Base-by-base conservation (phyloP, 257 asterid species). In the Paulownia fortunei region DNA sequence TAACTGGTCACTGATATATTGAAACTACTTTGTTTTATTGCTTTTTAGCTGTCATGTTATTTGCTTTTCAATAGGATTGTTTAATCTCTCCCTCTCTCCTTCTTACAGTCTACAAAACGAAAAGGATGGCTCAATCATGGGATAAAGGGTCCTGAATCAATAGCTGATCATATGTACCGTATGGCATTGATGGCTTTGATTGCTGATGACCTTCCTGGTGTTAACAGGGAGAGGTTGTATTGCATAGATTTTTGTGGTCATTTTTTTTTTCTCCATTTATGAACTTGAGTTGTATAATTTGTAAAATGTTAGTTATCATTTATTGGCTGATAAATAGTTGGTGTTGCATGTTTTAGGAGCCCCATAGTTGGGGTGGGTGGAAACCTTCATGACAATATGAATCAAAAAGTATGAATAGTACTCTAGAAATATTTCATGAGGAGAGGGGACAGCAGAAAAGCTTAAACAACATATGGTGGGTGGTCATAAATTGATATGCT, bases 181-280 rank as follows among this genome's bases (percentile, higher is more conserved):
- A 95, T 93, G 99, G 82, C 99, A 59, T 66, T 95, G 93, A 95
- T 93, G 99, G 91, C 99, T 75, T 87, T 95, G 86, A 93, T 95
- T 81, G 96, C 85, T 76, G 86, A 87, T 47, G 98, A 91, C 76
- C 82, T 87, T 82, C 97, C 97, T 44, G 97, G 94, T 44, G 89
- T 95, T 72, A 85, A 95, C 80, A 89, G 98, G 87, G 99, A 95
- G 83, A 93, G 99, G 99, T 95, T 83, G 79, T 74, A 47, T 82
- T 78, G 12, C 15, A 34, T 63, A 24, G 4, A 54, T 58, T 74
- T 60, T 56, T 26, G 10, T 54, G 66, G 36, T 72, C 54, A 11
- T 21, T 85, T 69, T 72, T n/a, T 10, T 59, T 73, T 52, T 6
- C 51, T 27, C 8, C 41, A 46, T 15, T 21, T 21, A 3, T 49